Evolutionary conservation across 331 rosid genomes (phyloP).

Genomic region (Quercus tomentella): DNA sequence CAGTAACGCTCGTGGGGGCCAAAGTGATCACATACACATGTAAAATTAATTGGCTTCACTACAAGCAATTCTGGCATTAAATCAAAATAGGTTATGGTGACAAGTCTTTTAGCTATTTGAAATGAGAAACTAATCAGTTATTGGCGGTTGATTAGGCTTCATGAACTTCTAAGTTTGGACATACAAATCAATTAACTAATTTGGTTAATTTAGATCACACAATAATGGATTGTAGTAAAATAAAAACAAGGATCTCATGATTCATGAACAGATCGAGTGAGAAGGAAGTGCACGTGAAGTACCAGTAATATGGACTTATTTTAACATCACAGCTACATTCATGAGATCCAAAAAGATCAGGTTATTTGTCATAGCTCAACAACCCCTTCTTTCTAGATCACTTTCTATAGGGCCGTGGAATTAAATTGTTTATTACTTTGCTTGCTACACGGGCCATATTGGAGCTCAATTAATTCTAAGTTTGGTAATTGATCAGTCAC

Average conservation of each 20-base stretch:
- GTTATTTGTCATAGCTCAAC: neutral
- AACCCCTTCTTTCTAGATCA: too few relatives aligned
- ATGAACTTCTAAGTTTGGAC: neutral
- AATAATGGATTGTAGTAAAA: too few relatives aligned
- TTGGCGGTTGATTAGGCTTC: neutral
- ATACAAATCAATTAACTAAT: neutral
- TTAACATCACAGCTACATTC: neutral
- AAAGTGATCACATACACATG: neutral
- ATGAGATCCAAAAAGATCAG: neutral
- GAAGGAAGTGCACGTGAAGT: neutral
- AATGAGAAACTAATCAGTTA: neutral
- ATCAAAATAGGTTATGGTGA: neutral
- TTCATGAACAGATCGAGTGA: too few relatives aligned
- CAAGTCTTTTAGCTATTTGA: too few relatives aligned
- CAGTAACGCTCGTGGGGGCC: constrained; percentile 9
- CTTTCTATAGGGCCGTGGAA: too few relatives aligned
- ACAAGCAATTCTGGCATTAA: neutral
- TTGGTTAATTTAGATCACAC: neutral
- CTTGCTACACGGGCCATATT: neutral
- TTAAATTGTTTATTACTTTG: too few relatives aligned
- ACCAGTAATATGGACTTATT: neutral
- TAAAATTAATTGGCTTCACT: neutral
- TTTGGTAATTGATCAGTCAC: neutral
- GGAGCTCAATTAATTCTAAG: neutral
- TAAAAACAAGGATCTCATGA: too few relatives aligned